Conservation (phyloP, 257 asterid species). For the Anisodus tanguticus region DNA sequence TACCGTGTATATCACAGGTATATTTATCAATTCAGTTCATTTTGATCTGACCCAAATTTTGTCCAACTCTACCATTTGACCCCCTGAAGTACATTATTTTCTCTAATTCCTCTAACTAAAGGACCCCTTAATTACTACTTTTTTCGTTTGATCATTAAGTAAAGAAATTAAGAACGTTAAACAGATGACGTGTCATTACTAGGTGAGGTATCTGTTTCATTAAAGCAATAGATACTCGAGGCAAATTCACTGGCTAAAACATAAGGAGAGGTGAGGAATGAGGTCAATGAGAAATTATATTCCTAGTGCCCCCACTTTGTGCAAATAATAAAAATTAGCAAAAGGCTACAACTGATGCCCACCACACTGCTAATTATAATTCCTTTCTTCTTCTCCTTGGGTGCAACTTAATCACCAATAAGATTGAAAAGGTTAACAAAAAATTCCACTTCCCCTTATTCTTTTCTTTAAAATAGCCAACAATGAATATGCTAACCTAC, state of each 20-base stretch:
- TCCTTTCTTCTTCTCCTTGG: constrained; percentile 4
- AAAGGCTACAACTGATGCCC: constrained; percentile 31
- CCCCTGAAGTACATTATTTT: too few species aligned
- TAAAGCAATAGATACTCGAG: constrained; percentile 14
- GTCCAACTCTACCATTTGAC: too few species aligned
- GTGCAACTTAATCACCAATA: constrained; percentile 41
- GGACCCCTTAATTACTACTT: not conserved
- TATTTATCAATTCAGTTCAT: too few species aligned
- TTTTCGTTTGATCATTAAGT: not conserved
- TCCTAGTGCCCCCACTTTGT: constrained; percentile 22
- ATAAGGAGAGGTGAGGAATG: constrained; percentile 31
- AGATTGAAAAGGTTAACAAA: constrained; percentile 28
- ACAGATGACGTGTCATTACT: not conserved
- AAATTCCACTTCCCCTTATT: constrained; percentile 33
- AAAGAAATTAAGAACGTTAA: not conserved
- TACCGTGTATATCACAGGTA: too few species aligned
- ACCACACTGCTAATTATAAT: not conserved
- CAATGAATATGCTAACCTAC: constrained; percentile 36
- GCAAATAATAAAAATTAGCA: constrained; percentile 12
- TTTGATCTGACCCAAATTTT: too few species aligned
- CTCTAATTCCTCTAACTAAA: too few species aligned
- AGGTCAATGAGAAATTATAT: constrained; percentile 37
- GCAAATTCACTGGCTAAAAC: constrained; percentile 17
- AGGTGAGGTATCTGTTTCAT: not conserved
- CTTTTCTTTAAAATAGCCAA: constrained; percentile 25